Evolutionary conservation across 768 basidiomycete genomes (phyloP), one percentile per base, ranked within the genome.

Genomic region (Leccinum truebloodii): DNA sequence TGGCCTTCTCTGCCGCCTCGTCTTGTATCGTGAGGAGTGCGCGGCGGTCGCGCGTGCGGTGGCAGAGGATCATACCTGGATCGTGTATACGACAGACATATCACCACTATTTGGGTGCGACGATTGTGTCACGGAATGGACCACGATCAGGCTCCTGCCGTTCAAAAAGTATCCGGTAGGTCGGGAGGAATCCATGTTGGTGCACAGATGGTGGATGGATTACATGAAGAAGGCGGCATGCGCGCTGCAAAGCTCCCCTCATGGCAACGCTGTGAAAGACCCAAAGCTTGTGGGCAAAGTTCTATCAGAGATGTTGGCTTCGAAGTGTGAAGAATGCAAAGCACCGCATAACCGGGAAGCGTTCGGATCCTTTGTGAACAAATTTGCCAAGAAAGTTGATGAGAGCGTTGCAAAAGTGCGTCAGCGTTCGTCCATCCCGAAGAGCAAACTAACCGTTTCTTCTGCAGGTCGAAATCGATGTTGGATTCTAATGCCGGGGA

Each of bases 161-260:
- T 69, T 59, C 24, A 41, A 24, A 10, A 59, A 52, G 55, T 52
- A 65, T 32, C 59, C 0, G 37, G 8, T 1, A 0, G 59, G 64
- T 18, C 59, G 59, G 52, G 4, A 7, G 30, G 58, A 66, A 28
- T 0, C 0, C 1, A 7, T 56, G 10, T 16, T 14, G 2, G 57
- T 59, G 50, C 63, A 68, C 32, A 35, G 0, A 1, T 69, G 62
- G 67, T 68, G 64, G 67, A 1, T 41, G 2, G 46, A 63, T 16
- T 69, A 64, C 20, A 62, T 62, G 65, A 62, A 4, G 18, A 65
- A 55, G 55, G 58, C 65, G 16, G 41, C 58, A 49, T 6, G 8
- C 0, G 59, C 41, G 1, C 18, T 69, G 55, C 58, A 39, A 30
- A 55, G 30, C 41, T 30, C 20, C 6, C 60, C 65, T 12, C 20